Conservation (phyloP, 768 basidiomycete species). For the Cystofilobasidium macerans region DNA sequence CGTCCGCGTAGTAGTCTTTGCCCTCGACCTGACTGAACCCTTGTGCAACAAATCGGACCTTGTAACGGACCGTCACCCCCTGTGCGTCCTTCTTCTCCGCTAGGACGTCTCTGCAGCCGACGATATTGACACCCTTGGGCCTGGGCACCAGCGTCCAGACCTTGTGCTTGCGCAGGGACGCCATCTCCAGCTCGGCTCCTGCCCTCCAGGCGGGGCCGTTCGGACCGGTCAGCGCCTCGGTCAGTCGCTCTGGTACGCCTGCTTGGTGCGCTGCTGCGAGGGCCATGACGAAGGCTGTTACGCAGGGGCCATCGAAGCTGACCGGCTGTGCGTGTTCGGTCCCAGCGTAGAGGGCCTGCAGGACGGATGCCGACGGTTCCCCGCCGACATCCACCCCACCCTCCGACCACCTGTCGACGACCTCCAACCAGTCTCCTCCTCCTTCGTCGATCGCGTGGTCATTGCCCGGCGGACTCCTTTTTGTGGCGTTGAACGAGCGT, state of each 20-base stretch:
- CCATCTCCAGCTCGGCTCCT: not conserved
- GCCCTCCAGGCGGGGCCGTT: not conserved
- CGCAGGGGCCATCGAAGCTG: too few relatives aligned
- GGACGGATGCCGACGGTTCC: too few relatives aligned
- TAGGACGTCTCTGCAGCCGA: not conserved
- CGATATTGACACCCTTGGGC: conserved; percentile 1
- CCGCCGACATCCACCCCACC: too few relatives aligned
- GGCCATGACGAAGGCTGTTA: not conserved
- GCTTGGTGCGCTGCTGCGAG: not conserved
- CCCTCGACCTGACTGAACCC: conserved; percentile 4
- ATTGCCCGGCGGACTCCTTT: too few relatives aligned
- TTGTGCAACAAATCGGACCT: not conserved
- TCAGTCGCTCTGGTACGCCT: not conserved
- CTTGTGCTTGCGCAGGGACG: not conserved
- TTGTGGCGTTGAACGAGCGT: too few relatives aligned
- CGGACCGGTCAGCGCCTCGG: not conserved
- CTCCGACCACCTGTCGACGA: too few relatives aligned
- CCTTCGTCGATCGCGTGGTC: too few relatives aligned
- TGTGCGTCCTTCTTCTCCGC: conserved; percentile 7
- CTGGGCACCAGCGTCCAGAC: too few relatives aligned
- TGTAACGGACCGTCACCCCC: too few relatives aligned
- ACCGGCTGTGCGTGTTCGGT: too few relatives aligned
- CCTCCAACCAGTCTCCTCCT: too few relatives aligned
- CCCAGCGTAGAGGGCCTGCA: too few relatives aligned
- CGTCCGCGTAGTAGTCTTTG: not conserved